phyloP scores from a whole-genome alignment of 176 grass and related monocot species.

The Oryza meyeriana region DNA sequence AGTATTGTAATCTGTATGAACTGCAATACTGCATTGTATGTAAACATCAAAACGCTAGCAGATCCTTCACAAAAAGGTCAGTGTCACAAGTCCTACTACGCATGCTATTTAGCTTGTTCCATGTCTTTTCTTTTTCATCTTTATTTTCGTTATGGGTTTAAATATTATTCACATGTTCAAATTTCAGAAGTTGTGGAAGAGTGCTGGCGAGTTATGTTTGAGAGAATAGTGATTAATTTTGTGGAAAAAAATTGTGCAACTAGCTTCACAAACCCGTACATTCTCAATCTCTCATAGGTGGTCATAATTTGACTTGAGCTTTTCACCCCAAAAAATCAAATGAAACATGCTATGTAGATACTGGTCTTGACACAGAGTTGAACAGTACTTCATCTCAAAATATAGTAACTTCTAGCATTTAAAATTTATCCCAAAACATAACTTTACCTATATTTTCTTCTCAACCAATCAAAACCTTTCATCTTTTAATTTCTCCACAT shows the following conservation, averaged over 20 bases:
- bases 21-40: neutral
- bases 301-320: neutral
- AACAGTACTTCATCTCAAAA: no score
- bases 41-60: neutral
- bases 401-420: no score
- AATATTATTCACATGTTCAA: neutral
- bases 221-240: neutral
- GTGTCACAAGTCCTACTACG: no score
- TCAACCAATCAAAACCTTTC: no score
- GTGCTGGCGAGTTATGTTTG: neutral
- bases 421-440: no score
- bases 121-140: neutral
- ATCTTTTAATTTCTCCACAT: no score
- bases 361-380: no score
- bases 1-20: neutral
- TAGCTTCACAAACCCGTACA: no score
- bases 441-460: no score
- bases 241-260: no score
- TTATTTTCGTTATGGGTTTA: neutral
- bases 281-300: no score
- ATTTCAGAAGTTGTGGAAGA: neutral
- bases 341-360: neutral
- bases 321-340: neutral
- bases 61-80: neutral
- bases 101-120: no score